Evolutionary conservation across 148 eudicot genomes (phyloP).

Genomic region (Rhododendron henanense): DNA sequence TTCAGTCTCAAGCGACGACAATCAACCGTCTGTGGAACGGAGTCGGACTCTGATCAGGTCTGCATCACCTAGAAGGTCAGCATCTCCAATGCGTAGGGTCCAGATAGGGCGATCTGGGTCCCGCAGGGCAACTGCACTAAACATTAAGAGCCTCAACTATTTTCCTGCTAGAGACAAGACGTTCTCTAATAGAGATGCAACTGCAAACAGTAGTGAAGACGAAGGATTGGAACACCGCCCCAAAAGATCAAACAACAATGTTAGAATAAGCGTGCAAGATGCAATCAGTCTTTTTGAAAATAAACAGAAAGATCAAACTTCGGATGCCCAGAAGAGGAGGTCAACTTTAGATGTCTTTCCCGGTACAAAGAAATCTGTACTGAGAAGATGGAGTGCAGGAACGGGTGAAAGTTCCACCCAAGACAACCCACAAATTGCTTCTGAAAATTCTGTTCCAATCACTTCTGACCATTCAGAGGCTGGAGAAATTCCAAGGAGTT

Average conservation of each 20-base stretch:
- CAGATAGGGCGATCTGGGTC: slow-evolving; percentile 93
- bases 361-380: slow-evolving; percentile 56
- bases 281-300: slow-evolving; percentile 89
- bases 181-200: slow-evolving; percentile 37
- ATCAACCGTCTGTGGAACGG: slow-evolving; percentile 67
- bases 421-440: slow-evolving; percentile 23
- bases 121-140: slow-evolving; percentile 68
- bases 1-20: slow-evolving; percentile 69
- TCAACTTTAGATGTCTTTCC: slow-evolving; percentile 37
- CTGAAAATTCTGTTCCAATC: slow-evolving; percentile 31
- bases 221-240: slow-evolving; percentile 50
- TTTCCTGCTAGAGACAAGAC: slow-evolving; percentile 67
- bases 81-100: slow-evolving; percentile 93
- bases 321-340: slow-evolving; percentile 46
- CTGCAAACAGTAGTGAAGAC: slow-evolving; percentile 42
- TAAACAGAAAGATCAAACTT: slow-evolving; percentile 64
- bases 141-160: slow-evolving; percentile 69
- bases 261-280: slow-evolving; percentile 93
- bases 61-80: slow-evolving; percentile 94
- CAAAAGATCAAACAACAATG: slow-evolving; percentile 57
- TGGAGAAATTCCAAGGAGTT: slow-evolving; percentile 19
- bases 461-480: slow-evolving; percentile 25
- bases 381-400: slow-evolving; percentile 96
- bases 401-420: slow-evolving; percentile 48
- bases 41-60: slow-evolving; percentile 70